phyloP scores from a whole-genome alignment of 768 basidiomycete species.

The Roridomyces roridus region DNA sequence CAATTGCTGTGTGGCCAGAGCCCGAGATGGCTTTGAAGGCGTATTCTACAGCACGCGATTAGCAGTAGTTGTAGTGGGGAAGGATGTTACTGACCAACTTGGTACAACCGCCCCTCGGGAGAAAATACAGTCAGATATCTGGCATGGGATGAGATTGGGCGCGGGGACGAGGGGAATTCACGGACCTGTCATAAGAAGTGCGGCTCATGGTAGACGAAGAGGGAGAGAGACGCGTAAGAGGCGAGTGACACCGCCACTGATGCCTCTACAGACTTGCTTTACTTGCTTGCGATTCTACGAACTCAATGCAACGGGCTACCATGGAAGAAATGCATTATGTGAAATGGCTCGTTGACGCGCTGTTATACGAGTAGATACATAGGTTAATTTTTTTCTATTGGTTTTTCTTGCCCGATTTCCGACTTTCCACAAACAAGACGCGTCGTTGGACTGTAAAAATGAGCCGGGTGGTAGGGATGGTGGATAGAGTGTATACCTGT shows the following conservation, averaged over 20 bases:
- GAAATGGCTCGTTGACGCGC: not conserved
- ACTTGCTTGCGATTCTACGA: no score
- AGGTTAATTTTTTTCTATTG: no score
- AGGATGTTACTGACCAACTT: slow-evolving; percentile 79
- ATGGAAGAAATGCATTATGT: no score
- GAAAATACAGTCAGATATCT: slow-evolving; percentile 98
- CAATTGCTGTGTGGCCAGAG: slow-evolving; percentile 92
- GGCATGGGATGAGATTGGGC: not conserved
- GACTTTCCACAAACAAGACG: slow-evolving; percentile 82
- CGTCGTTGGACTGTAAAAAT: slow-evolving; percentile 62
- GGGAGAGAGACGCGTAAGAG: slow-evolving; percentile 62
- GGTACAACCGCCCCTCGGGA: slow-evolving; percentile 95
- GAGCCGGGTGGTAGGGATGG: not conserved
- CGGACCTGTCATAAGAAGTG: slow-evolving; percentile 90
- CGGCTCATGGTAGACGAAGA: slow-evolving; percentile 75
- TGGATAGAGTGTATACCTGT: slow-evolving; percentile 57
- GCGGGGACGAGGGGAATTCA: not conserved
- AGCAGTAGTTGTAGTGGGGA: slow-evolving; percentile 14
- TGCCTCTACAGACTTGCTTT: no score
- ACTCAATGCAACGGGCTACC: no score
- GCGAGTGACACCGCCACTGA: slow-evolving; percentile 22
- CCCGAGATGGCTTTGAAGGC: slow-evolving; percentile 99
- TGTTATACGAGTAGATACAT: no score
- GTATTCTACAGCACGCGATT: slow-evolving; percentile 69
- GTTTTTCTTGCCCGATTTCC: slow-evolving; percentile 66